Evolutionary conservation across 2,329 filamentous ascomycete genomes (phyloP).

Genomic region (Pseudofabraea citricarpa): DNA sequence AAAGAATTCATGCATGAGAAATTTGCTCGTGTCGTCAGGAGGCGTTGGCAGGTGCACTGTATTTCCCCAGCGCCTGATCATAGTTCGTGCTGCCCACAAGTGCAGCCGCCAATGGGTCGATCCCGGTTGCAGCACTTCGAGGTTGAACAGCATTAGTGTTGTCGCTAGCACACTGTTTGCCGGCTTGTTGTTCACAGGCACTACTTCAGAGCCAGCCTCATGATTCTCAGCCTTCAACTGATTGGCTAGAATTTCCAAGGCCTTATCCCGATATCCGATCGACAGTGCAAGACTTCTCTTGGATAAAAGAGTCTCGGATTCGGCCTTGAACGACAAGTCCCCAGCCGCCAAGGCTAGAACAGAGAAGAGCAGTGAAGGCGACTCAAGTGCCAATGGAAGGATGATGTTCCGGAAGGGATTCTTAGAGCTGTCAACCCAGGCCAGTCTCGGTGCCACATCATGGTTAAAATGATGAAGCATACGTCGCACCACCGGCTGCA

Average conservation of each 20-base stretch:
- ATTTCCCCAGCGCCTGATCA: conserved; percentile 4
- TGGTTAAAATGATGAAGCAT: conserved; percentile 4
- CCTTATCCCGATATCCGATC: conserved; percentile 1
- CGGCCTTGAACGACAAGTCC: conserved; percentile 1
- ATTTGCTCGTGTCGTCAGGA: not conserved
- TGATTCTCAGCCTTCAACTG: conserved; percentile 1
- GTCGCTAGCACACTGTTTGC: conserved; percentile 3
- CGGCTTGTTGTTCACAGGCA: not conserved
- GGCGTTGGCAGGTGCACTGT: conserved; percentile 1
- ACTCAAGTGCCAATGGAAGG: conserved; percentile 2
- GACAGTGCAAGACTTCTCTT: not conserved
- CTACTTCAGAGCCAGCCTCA: not conserved
- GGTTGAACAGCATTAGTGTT: conserved; percentile 3
- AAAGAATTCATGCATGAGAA: conserved; percentile 5
- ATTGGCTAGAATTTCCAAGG: conserved; percentile 1
- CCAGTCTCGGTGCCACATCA: not conserved
- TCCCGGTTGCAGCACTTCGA: conserved; percentile 3
- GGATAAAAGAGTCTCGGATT: not conserved
- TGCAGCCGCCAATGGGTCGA: conserved; percentile 5
- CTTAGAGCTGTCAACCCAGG: conserved; percentile 6
- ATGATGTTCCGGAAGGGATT: conserved; percentile 5
- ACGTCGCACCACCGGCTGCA: not conserved
- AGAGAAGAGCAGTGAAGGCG: conserved; percentile 1
- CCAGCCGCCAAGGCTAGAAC: conserved; percentile 4
- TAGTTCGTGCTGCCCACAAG: conserved; percentile 4